Evolutionary conservation across 768 basidiomycete genomes (phyloP).

Genomic region (Boletus barrowsii): DNA sequence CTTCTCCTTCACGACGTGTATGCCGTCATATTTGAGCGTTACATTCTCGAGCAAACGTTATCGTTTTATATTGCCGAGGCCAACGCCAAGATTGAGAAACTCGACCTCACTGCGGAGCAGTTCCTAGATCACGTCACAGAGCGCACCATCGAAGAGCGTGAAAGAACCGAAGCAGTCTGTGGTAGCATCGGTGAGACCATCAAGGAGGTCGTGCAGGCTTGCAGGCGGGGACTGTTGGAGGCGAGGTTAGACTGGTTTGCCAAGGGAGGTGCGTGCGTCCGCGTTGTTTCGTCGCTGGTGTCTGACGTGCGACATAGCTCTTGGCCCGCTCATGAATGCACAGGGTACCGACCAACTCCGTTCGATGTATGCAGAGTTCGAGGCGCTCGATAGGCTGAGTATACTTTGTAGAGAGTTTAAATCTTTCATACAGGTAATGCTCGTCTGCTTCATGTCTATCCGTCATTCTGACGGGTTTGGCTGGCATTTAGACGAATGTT

Average conservation of each 20-base stretch:
- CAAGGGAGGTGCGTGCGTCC: conserved; percentile 35
- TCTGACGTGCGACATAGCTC: conserved; percentile 36
- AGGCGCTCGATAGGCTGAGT: conserved; percentile 52
- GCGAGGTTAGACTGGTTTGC: conserved; percentile 44
- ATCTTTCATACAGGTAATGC: conserved; percentile 51
- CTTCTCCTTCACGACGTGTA: conserved; percentile 60
- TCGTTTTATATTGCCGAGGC: conserved; percentile 58
- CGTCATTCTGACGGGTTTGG: neutral
- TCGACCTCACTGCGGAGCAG: conserved; percentile 37
- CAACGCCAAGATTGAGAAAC: conserved; percentile 30
- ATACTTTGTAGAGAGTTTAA: conserved; percentile 62
- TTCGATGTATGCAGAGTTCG: conserved; percentile 60
- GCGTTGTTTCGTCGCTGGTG: conserved; percentile 31
- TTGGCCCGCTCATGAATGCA: conserved; percentile 49
- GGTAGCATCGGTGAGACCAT: conserved; percentile 45
- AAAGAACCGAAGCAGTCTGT: conserved; percentile 50
- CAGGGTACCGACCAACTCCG: conserved; percentile 43
- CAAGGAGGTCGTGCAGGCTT: conserved; percentile 47
- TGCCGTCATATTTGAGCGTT: conserved; percentile 50
- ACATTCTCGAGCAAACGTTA: conserved; percentile 48
- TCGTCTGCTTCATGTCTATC: neutral
- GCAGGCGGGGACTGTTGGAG: conserved; percentile 51
- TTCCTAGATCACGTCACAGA: conserved; percentile 51
- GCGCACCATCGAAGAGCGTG: conserved; percentile 55
- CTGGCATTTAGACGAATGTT: conserved; percentile 47